Evolutionary conservation across 108 stramenopile genomes (phyloP), one percentile per base, ranked within the genome.

Genomic region (Ochromonas danica): DNA sequence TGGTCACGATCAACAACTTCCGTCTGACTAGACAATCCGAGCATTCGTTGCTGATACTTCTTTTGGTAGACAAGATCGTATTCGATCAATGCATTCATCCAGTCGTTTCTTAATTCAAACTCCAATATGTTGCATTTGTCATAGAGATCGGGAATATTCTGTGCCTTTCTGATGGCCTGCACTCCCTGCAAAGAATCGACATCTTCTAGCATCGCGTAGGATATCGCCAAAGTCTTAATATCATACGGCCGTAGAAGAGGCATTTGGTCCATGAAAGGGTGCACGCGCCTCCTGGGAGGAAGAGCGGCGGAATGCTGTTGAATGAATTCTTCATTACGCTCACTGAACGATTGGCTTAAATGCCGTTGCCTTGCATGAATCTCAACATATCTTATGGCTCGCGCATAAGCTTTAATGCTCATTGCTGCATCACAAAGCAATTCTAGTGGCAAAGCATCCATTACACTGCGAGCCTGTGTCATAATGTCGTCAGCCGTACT

Each of bases 141-240:
- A n/a, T n/a, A n/a, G n/a, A n/a, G n/a, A n/a, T n/a, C n/a, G n/a
- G n/a, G n/a, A n/a, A n/a, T n/a, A n/a, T n/a, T n/a, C n/a, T n/a
- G n/a, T n/a, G n/a, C n/a, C 31, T 25, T 6, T 6, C 40, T 38
- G 14, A 75, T 28, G 25, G 28, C 31, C n/a, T 75, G 45, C 36
- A 42, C 72, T 10, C 72, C 72, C 40, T 75, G 72, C 72, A 75
- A 41, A 33, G 72, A 3, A 36, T 75, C 72, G 27, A 33, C 10
- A 6, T 42, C 40, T 57, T 75, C 72, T 36, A 75, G 28, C 27
- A n/a, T 6, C 14, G 72, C 72, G 51, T 57, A 75, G 40, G 38
- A 35, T 3, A 28, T 14, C 31, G 40, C 40, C 67, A 70, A 40
- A 70, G 14, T 10, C 17, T 70, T 31, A 22, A 70, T 40, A 22